Evolutionary conservation across 2,329 filamentous ascomycete genomes (phyloP).

Genomic region (Penicillium freii): DNA sequence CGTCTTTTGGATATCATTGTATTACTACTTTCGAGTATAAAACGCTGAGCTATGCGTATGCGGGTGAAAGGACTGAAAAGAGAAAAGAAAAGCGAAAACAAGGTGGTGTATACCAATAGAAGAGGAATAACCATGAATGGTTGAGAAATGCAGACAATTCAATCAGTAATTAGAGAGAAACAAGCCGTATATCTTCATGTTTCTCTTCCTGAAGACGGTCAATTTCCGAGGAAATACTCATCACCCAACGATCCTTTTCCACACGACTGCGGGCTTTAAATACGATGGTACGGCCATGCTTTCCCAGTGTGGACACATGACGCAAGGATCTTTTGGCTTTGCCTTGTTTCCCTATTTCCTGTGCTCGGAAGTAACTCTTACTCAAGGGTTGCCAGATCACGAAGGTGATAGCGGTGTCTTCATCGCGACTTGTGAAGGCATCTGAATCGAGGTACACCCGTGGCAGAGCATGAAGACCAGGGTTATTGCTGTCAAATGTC

Average conservation of each 20-base stretch:
- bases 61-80: background rate
- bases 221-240: constrained; percentile 65
- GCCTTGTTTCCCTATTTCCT: constrained; percentile 40
- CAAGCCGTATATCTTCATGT: constrained; percentile 52
- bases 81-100: background rate
- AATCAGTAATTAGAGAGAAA: constrained; percentile 20
- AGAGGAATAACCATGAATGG: constrained; percentile 1
- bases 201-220: constrained; percentile 53
- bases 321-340: constrained; percentile 51
- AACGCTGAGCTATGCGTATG: background rate
- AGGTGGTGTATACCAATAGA: background rate
- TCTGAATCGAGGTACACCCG: constrained; percentile 59
- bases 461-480: constrained; percentile 59
- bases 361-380: constrained; percentile 55
- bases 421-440: constrained; percentile 61
- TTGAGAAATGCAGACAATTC: constrained; percentile 1
- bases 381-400: constrained; percentile 63
- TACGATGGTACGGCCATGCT: constrained; percentile 61
- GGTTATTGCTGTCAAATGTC: constrained; percentile 62
- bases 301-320: constrained; percentile 60
- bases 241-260: constrained; percentile 67
- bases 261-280: constrained; percentile 64
- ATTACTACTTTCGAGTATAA: constrained; percentile 16
- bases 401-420: constrained; percentile 65
- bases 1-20: constrained; percentile 13